A percentile compares a stretch with the other conserved stretches of the same genome.
phyloP scores from a whole-genome alignment of 148 eudicot genomes.

The Camellia sinensis region DNA sequence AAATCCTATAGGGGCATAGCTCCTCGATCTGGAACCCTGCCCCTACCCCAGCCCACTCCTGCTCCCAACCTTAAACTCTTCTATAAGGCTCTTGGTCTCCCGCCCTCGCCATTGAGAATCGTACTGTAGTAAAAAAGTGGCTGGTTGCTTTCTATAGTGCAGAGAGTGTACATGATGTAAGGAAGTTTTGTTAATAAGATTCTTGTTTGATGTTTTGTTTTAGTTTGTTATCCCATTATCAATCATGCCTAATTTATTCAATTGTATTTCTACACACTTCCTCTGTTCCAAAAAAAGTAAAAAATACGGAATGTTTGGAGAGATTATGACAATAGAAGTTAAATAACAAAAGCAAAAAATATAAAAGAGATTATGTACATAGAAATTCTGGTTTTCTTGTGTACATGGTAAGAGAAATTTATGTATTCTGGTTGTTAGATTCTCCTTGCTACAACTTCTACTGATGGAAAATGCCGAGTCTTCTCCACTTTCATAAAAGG shows the following conservation, averaged over 20 bases:
- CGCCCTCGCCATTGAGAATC: too few relatives aligned
- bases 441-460: conserved; percentile 91
- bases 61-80: too few relatives aligned
- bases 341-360: not conserved
- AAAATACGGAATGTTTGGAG: not conserved
- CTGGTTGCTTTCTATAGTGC: too few relatives aligned
- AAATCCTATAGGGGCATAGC: too few relatives aligned
- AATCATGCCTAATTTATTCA: not conserved
- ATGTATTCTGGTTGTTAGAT: conserved; percentile 31
- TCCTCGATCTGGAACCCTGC: too few relatives aligned
- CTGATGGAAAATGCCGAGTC: conserved; percentile 97
- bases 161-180: too few relatives aligned
- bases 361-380: not conserved
- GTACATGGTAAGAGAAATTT: not conserved
- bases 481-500: conserved; percentile 98
- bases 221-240: not conserved
- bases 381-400: not conserved
- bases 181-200: too few relatives aligned
- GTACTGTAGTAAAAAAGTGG: too few relatives aligned
- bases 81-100: too few relatives aligned
- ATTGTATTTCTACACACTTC: not conserved
- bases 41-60: too few relatives aligned
- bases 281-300: conserved; percentile 4
- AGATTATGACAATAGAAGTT: too few relatives aligned
- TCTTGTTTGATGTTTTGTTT: not conserved